Base-by-base conservation (phyloP, 2,329 filamentous ascomycete species). In the Metarhizium rileyi region DNA sequence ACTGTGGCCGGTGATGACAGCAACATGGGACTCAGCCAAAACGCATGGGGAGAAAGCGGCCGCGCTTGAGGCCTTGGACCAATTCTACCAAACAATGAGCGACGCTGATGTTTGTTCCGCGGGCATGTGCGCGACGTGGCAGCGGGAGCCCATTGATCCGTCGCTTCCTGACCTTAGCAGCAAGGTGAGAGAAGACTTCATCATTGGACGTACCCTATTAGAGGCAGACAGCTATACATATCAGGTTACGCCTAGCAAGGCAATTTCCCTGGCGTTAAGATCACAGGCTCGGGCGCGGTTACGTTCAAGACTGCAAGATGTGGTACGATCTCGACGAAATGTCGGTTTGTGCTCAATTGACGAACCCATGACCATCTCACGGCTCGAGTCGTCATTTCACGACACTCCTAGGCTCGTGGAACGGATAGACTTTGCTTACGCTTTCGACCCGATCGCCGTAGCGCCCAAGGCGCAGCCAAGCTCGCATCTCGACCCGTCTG, bases 1-100 rank as follows among this genome's bases (percentile, higher is more conserved):
- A 41, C 54, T 77, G 47, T 48, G 58, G 1, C 55, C 60, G 1
- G 75, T 73, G 67, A 66, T 69, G 5, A 43, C 45, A 18, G 28
- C 33, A 8, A 49, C 7, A 25, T 51, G 22, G 23, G 41, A 55
- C 50, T 38, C 57, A 14, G 18, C 27, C 36, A 14, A 12, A 3
- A 20, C 44, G 35, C 12, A 54, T 51, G 56, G 44, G 23, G 10
- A 58, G 28, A 62, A 64, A 45, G 54, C 67, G 4, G 56, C 61
- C 10, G 56, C 67, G 14, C 64, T 89, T 1, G 64, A 69, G 22
- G 68, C 70, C 3, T 76, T 81, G 45, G 77, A 78, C 18, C 61
- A 66, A 1, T 78, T 83, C 53, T 68, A 74, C 10, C 78, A 82
- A 8, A 66, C 73, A 1, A 70, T 87, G 65, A 90, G 87, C 61